phyloP scores from a whole-genome alignment of 768 basidiomycete species.

The Leccinum pellstonianum region DNA sequence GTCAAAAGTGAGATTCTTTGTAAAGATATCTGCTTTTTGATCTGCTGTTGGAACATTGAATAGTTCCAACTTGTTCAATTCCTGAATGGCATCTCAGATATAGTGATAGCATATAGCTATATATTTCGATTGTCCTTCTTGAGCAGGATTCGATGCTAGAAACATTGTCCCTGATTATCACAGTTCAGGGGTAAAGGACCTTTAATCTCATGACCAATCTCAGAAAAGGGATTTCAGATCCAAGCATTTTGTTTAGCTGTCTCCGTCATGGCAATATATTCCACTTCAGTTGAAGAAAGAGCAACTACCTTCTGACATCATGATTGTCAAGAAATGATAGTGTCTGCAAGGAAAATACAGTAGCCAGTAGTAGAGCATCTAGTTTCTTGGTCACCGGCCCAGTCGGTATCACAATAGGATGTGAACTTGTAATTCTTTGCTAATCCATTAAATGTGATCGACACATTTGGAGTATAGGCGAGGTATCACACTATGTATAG shows the following conservation, averaged over 20 bases:
- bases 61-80: background rate
- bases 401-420: no score
- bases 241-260: no score
- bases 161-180: background rate
- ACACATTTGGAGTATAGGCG: no score
- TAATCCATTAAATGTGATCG: no score
- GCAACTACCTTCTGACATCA: no score
- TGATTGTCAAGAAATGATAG: no score
- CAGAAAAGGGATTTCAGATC: background rate
- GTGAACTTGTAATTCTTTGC: no score
- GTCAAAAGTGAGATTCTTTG: background rate
- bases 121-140: no score
- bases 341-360: no score
- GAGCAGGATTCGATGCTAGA: background rate
- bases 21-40: background rate
- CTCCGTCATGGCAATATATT: background rate
- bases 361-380: no score
- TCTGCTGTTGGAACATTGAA: fast-evolving
- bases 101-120: background rate
- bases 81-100: background rate
- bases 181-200: background rate
- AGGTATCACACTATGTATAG: no score
- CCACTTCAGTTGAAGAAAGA: background rate
- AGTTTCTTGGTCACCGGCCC: no score
- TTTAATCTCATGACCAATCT: background rate